Evolutionary conservation across 2,329 filamentous ascomycete species (phyloP), one percentile per base, ranked within the genome.

Genomic region (Blastomyces silverae): DNA sequence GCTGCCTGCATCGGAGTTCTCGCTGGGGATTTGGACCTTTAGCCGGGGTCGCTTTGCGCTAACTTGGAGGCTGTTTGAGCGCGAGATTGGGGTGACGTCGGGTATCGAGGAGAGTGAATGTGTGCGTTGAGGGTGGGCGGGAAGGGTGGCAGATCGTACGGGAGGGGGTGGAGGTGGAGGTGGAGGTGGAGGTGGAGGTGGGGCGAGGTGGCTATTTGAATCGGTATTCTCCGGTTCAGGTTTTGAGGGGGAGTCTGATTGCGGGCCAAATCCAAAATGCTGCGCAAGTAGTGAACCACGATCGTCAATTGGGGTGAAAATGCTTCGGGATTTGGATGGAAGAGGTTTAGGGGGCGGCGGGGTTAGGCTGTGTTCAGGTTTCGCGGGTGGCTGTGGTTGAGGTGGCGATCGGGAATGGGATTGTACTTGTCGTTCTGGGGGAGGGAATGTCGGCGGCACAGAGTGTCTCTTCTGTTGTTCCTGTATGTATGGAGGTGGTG

Each of bases 231-330:
- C 61, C 64, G 66, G 55, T 70, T 76, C 76, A 55, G 72, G 70
- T 71, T 77, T 80, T 2, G 68, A 48, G 28, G 77, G 75, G 28
- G 77, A 73, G 60, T 83, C 77, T 68, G 80, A 80, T 59, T 86
- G 85, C 2, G 84, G 81, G 11, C 85, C 82, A 69, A 89, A 85
- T 20, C 86, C 87, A 67, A 90, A 87, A 74, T 96, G 92, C 69
- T 93, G 90, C 15, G 91, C 91, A 55, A 97, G 79, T 65, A 97
- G 88, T 0, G 92, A 97, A 60, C 90, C 85, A 71, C 89, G 92
- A 74, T 96, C 92, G 71, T 97, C 94, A 67, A 99, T 96, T 0
- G 94, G 94, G 0, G 94, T 99, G 74, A 97, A 97, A 66, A 99
- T 97, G 75, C 92, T 97, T 74, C 92, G 89, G 28, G 89, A 88